A percentile compares a stretch with the other conserved stretches of the same genome.
phyloP scores from a whole-genome alignment of 345 rosid genomes.

The Angophora floribunda region DNA sequence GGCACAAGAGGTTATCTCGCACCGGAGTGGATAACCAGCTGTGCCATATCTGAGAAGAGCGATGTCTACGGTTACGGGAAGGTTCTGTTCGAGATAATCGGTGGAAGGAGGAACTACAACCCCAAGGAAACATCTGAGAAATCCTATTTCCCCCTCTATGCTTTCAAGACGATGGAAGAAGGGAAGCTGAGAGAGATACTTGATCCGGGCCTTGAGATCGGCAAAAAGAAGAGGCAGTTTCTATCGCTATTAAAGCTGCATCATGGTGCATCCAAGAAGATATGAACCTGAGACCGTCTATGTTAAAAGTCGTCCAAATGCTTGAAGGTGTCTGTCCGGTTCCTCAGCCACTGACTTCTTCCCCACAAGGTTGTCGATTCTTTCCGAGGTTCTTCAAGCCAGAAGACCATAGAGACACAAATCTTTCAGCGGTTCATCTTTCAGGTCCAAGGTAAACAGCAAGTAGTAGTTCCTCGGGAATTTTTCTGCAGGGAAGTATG shows the following conservation, averaged over 20 bases:
- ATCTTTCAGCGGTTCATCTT: conserved; percentile 62
- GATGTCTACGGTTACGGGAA: conserved; percentile 87
- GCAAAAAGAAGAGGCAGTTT: conserved; percentile 37
- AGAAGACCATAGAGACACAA: conserved; percentile 54
- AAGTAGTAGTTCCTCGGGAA: neutral
- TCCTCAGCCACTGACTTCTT: conserved; percentile 48
- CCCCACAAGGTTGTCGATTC: conserved; percentile 49
- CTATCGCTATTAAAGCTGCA: conserved; percentile 55
- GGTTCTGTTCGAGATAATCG: conserved; percentile 70
- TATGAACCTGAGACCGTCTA: conserved; percentile 65
- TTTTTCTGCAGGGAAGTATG: neutral
- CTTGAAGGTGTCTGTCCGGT: conserved; percentile 74
- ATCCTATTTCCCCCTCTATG: conserved; percentile 72
- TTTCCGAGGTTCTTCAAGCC: conserved; percentile 39
- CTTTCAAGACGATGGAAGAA: conserved; percentile 87
- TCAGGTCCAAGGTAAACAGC: conserved; percentile 82
- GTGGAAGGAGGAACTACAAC: conserved; percentile 78
- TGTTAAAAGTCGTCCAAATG: conserved; percentile 86
- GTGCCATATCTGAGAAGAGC: conserved; percentile 89
- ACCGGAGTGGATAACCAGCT: conserved; percentile 88
- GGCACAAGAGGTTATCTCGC: conserved; percentile 93
- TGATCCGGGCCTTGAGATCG: conserved; percentile 38
- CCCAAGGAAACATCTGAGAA: conserved; percentile 59
- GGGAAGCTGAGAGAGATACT: conserved; percentile 62
- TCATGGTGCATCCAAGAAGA: conserved; percentile 94